These are phyloP conservation scores for Paraleonurus japonicus DNA, from an alignment of 257 asterid genomes.

Conservation along the genomic window DNA sequence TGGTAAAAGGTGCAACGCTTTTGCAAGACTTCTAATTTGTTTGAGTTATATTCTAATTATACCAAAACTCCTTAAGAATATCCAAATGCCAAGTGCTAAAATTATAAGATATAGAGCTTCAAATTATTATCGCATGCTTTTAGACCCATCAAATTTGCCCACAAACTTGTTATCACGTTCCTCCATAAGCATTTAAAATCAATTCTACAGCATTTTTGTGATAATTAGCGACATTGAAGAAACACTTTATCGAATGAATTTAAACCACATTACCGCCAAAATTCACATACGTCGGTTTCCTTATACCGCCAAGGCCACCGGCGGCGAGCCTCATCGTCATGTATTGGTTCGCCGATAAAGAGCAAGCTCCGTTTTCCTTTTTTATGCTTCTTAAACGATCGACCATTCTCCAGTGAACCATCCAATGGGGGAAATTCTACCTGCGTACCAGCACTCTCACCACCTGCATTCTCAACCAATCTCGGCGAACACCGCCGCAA, in stretches of 20 bases:
- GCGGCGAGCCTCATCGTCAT: constrained; percentile 42
- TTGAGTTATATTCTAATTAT: background rate
- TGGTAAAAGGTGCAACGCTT: background rate
- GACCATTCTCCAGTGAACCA: constrained; percentile 23
- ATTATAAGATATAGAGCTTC: background rate
- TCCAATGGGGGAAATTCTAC: constrained; percentile 15
- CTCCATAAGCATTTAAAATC: background rate
- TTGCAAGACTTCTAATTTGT: background rate
- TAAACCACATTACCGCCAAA: constrained; percentile 1
- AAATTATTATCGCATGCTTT: background rate
- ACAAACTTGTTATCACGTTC: background rate
- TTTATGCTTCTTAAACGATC: constrained; percentile 35
- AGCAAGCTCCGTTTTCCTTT: constrained; percentile 22
- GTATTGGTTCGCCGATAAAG: constrained; percentile 41
- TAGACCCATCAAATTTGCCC: background rate
- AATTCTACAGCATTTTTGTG: background rate
- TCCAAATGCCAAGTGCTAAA: background rate
- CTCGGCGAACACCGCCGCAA: constrained; percentile 36
- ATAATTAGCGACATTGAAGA: background rate
- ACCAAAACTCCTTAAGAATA: background rate
- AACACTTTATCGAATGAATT: background rate
- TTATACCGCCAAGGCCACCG: constrained; percentile 50
- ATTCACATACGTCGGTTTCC: constrained; percentile 30
- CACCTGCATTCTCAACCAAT: constrained; percentile 34
- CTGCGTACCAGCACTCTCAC: constrained; percentile 14